Evolutionary conservation across 2,329 filamentous ascomycete genomes (phyloP), one percentile per base, ranked within the genome.

Genomic region (Cladosporium sphaerospermum): DNA sequence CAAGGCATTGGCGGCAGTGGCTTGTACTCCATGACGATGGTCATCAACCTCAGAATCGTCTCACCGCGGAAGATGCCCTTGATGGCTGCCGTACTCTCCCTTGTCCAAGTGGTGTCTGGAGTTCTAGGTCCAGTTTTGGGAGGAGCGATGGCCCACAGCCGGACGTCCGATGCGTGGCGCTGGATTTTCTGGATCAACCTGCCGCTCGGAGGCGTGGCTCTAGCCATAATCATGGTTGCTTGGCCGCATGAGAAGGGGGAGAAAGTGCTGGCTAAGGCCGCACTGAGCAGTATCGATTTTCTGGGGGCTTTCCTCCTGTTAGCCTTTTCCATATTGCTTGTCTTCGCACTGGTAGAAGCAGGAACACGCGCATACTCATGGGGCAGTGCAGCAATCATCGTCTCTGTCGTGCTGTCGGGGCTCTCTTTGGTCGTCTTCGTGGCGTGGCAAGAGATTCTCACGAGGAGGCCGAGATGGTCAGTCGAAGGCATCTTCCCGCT

Each of bases 121-220:
- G 34, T 37, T 4, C 34, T 37, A 4, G 34, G 34, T 4, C 34
- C 34, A 14, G 34, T 37, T 6, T 4, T 37, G 2, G 59, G 58
- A 3, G 59, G 57, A 14, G 42, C 52, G 1, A 50, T 59, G 23
- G 48, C 56, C 6, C 31, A 53, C 13, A 37, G 52, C 46, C 39
- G 45, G 9, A 45, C 19, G 13, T 16, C 46, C 10, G 9, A 16
- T 31, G 40, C 55, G 7, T 58, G 52, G 47, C 11, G 48, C 16
- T 55, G 56, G 58, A 70, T 81, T 2, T 83, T 82, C 63, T 82
- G 77, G 76, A 77, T 83, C 61, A 83, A 82, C 60, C 78, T 75
- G 2, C 79, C 80, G 1, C 67, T 81, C 10, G 77, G 78, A 1
- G 61, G 65, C 37, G 56, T 74, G 1, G 76, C 80, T 14, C 2